Evolutionary conservation across 2,329 filamentous ascomycete species (phyloP), one percentile per base, ranked within the genome.

Genomic region (Mycosphaerella sp.): DNA sequence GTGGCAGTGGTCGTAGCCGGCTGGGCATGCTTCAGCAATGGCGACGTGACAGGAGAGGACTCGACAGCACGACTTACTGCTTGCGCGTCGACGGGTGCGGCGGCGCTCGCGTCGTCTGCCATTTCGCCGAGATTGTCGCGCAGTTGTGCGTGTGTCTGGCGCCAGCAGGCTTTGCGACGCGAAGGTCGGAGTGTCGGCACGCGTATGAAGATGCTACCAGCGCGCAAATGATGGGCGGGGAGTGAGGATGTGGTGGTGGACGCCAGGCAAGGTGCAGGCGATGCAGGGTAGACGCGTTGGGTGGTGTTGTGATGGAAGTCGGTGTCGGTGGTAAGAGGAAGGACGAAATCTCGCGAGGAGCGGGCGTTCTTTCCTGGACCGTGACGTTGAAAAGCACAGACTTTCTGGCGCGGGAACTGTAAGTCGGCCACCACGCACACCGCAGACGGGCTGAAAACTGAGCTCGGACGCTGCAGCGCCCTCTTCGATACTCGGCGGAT

Each of bases 21-120:
- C 61, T 64, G 55, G 41, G 52, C 12, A 44, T 52, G 48, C 41
- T 42, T 64, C 49, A 63, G 61, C 59, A 52, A 52, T 44, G 59
- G 37, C n/a, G 42, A 34, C 49, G 43, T 52, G 44, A 45, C 42
- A 48, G 36, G 42, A 54, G 34, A 21, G 52, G 53, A 49, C 18
- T 47, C 18, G 32, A 44, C 41, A 32, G 13, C 35, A 12, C 21
- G 40, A 62, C 61, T 62, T 57, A 65, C 63, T 21, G 59, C 54
- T 56, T 54, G 58, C 56, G 59, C 59, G 36, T 64, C 63, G 16
- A 58, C 61, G 37, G 63, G 54, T 39, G 56, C 59, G 41, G 56
- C 56, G 51, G 57, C 56, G 41, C 55, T 50, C 32, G 57, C 50
- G 52, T 64, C 64, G 41, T 68, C 66, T 41, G 63, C 60, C 66